Conservation (phyloP, 139 green algal genomes). For the Asterochloris erici region DNA sequence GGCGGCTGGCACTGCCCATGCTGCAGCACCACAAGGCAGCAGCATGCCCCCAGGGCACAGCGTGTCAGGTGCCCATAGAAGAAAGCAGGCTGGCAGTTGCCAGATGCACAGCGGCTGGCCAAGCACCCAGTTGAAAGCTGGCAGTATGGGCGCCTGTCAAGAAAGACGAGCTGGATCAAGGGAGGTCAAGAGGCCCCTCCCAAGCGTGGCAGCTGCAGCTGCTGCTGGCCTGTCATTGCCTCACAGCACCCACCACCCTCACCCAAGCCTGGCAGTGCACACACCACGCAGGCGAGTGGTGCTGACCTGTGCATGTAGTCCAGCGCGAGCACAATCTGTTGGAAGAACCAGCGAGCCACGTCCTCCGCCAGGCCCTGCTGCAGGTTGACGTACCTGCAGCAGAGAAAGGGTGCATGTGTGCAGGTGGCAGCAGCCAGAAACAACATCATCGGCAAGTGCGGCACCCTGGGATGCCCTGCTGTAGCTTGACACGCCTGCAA, state of each 20-base stretch:
- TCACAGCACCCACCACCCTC: no score
- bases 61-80: neutral
- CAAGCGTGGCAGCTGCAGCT: no score
- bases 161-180: no score
- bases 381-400: conserved; percentile 1
- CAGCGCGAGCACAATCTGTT: conserved; percentile 61
- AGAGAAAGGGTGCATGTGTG: neutral
- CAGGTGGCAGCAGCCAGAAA: no score
- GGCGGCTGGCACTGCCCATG: no score
- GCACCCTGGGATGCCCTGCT: no score
- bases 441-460: no score
- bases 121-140: neutral
- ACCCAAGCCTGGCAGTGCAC: neutral
- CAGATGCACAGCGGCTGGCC: neutral
- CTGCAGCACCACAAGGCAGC: no score
- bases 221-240: no score
- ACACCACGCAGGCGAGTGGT: neutral
- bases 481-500: no score
- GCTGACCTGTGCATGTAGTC: conserved; percentile 49
- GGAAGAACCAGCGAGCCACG: conserved; percentile 84
- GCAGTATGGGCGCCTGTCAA: neutral
- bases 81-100: neutral
- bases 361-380: conserved; percentile 79
- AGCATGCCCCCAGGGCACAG: neutral
- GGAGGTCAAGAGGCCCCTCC: no score